Conservation (phyloP, 148 eudicot species). For the Limonium bicolor region DNA sequence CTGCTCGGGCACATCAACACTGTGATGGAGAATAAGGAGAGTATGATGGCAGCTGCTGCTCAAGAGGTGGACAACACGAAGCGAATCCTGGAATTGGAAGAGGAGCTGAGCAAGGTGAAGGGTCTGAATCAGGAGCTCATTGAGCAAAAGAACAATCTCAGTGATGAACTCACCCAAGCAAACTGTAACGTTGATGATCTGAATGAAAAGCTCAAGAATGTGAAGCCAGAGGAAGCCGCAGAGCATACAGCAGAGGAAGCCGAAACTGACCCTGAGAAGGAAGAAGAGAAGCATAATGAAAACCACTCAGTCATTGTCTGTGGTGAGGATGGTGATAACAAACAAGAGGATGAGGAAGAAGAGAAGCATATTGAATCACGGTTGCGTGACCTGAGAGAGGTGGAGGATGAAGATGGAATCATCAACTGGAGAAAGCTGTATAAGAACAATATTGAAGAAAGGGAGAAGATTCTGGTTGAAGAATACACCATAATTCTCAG, state of each 20-base stretch:
- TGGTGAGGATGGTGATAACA: slow-evolving; percentile 10
- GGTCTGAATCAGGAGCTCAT: slow-evolving; percentile 22
- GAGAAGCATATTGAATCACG: slow-evolving; percentile 9
- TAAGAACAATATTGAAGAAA: slow-evolving; percentile 44
- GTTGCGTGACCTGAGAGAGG: slow-evolving; percentile 11
- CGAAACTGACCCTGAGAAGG: slow-evolving; percentile 13
- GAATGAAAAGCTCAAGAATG: slow-evolving; percentile 33
- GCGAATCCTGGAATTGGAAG: slow-evolving; percentile 38
- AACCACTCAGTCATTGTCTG: too few relatives aligned
- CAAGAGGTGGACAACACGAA: slow-evolving; percentile 19
- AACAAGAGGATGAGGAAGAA: slow-evolving; percentile 18
- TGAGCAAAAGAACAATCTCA: slow-evolving; percentile 19
- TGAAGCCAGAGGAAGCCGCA: slow-evolving; percentile 34
- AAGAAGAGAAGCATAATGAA: slow-evolving; percentile 13
- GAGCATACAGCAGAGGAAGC: slow-evolving; percentile 8
- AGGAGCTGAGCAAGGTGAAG: slow-evolving; percentile 32
- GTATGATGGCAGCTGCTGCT: too few relatives aligned
- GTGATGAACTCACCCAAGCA: slow-evolving; percentile 28
- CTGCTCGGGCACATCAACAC: slow-evolving; percentile 32
- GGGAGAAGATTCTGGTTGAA: slow-evolving; percentile 48
- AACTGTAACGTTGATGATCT: slow-evolving; percentile 39
- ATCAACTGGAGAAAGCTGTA: slow-evolving; percentile 51
- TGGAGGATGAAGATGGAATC: slow-evolving; percentile 28
- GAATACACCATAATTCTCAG: slow-evolving; percentile 48
- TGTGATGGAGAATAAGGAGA: slow-evolving; percentile 39